Conservation (phyloP, 1,284 basidiomycete genomes). For the Fomitopsis pinicola region DNA sequence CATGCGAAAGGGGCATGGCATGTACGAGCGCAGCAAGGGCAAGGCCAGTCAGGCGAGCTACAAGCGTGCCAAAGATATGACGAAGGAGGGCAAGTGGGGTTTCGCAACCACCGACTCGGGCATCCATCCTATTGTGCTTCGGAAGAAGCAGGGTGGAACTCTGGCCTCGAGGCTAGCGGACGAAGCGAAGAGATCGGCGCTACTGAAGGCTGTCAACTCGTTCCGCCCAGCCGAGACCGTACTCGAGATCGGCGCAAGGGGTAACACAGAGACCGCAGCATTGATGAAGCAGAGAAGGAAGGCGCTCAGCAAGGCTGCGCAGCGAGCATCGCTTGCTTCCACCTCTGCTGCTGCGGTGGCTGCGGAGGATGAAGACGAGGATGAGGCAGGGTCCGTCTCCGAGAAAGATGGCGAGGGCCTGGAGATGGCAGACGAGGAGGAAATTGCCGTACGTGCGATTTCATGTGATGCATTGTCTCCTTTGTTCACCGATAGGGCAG, state of each 20-base stretch:
- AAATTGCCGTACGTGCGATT: slow-evolving; percentile 56
- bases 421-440: slow-evolving; percentile 74
- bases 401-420: slow-evolving; percentile 33
- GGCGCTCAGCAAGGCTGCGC: slow-evolving; percentile 63
- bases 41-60: slow-evolving; percentile 88
- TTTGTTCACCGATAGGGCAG: slow-evolving; percentile 32
- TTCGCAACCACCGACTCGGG: slow-evolving; percentile 61
- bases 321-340: slow-evolving; percentile 38
- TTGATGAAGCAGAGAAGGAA: slow-evolving; percentile 91
- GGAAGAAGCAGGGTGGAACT: slow-evolving; percentile 23
- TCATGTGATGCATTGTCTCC: not conserved
- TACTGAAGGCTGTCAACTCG: slow-evolving; percentile 75
- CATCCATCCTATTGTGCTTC: slow-evolving; percentile 65
- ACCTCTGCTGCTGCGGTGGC: slow-evolving; percentile 27
- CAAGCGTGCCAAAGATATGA: slow-evolving; percentile 86
- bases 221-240: slow-evolving; percentile 91
- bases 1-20: slow-evolving; percentile 85
- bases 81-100: slow-evolving; percentile 70
- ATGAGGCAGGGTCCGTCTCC: slow-evolving; percentile 31
- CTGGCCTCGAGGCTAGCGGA: slow-evolving; percentile 23
- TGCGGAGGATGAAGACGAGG: slow-evolving; percentile 33
- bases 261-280: slow-evolving; percentile 54
- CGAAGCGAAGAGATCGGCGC: slow-evolving; percentile 57
- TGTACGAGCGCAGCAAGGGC: slow-evolving; percentile 93
- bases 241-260: slow-evolving; percentile 84